phyloP scores from a whole-genome alignment of 1,139 yeast genomes.

The Zhuliangozyma blackwelliae region DNA sequence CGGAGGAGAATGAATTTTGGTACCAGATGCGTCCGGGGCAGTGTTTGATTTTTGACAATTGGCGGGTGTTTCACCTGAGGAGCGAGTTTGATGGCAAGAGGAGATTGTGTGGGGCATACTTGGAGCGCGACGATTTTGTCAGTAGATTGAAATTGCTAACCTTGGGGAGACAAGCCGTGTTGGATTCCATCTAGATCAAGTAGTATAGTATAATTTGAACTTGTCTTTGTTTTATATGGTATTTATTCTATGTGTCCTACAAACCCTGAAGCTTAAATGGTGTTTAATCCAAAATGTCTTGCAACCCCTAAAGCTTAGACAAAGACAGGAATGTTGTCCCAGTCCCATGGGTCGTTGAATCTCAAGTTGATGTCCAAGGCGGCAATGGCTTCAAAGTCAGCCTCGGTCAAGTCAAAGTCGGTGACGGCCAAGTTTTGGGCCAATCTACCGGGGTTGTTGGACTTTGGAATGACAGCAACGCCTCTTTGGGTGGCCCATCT shows the following conservation, averaged over 20 bases:
- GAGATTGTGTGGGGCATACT: constrained; percentile 74
- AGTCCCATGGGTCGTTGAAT: constrained; percentile 82
- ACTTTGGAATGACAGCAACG: constrained; percentile 71
- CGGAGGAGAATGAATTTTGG: constrained; percentile 50
- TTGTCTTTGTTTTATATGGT: no score
- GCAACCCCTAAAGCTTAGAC: constrained; percentile 11
- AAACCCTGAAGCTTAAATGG: no score
- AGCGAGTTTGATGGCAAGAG: constrained; percentile 67
- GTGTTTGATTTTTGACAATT: constrained; percentile 67
- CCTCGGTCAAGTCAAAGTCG: constrained; percentile 50
- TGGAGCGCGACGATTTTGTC: constrained; percentile 66
- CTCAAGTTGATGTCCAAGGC: constrained; percentile 64
- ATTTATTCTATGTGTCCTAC: no score
- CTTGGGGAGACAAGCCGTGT: constrained; percentile 48
- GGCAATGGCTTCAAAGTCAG: constrained; percentile 50
- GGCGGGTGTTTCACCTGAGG: constrained; percentile 74
- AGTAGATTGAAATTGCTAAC: constrained; percentile 51
- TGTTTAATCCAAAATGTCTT: no score
- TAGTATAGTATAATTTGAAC: no score
- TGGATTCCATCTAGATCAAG: constrained; percentile 30
- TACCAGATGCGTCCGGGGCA: constrained; percentile 65
- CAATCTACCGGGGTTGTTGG: constrained; percentile 60
- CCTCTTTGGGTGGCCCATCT: constrained; percentile 82
- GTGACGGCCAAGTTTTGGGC: constrained; percentile 52
- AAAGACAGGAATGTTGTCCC: constrained; percentile 60